Evolutionary conservation across 352 stramenopile species (phyloP), one percentile per base, ranked within the genome.

Genomic region (Phytophthora pseudosyringae): DNA sequence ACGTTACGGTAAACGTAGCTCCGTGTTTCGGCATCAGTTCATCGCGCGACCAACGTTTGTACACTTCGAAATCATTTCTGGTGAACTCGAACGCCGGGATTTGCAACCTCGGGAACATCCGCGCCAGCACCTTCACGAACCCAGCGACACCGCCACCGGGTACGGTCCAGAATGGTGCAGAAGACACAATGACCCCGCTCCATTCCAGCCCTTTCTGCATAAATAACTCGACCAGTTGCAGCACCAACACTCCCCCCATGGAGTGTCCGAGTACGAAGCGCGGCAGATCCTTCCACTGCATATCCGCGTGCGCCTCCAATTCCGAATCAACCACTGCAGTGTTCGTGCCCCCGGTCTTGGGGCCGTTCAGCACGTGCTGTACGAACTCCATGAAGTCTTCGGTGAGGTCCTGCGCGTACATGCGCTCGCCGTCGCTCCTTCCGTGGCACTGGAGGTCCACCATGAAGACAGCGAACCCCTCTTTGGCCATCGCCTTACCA

Each of bases 381-480:
- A 90, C 65, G 48, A 88, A 88, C 52, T 89, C 69, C 31, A 85
- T 52, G 29, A 76, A 80, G 60, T 89, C 78, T 13, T 84, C 74
- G 1, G 75, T 66, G 13, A 86, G 66, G 46, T 90, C 58, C 49
- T 67, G 38, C 28, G 80, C 75, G 55, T 83, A 86, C 59, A 83
- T 76, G 40, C 80, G 71, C 35, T 89, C 81, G 28, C 80, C 80
- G 51, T 90, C 80, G 54, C 80, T 89, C 29, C 72, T 52, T 15
- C 81, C 81, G 52, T 88, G 78, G 9, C 81, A 80, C 38, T 90
- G 80, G 45, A 84, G 73, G 68, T 89, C 80, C 39, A 89, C 76
- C 18, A 53, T 54, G 50, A 90, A 88, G 33, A 89, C n/a, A n/a
- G n/a, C n/a, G n/a, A n/a, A n/a, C n/a, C n/a, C n/a, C 81, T 64